These are phyloP conservation scores for Xylariales sp. DNA, from an alignment of 2,329 filamentous ascomycete species.

Conservation along the genomic window DNA sequence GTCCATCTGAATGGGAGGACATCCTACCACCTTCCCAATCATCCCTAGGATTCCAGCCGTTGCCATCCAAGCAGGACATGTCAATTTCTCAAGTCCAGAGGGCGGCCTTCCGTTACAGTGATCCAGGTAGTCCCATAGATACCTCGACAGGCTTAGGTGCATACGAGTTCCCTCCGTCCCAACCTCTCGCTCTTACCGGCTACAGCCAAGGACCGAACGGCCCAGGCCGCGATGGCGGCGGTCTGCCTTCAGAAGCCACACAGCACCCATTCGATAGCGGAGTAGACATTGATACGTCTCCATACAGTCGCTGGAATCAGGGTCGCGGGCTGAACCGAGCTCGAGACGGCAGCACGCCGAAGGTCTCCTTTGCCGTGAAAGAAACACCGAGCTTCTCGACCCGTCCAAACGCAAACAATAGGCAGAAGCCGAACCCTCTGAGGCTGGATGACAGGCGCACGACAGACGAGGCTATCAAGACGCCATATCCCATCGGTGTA, in stretches of 20 bases:
- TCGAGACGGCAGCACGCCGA: not conserved
- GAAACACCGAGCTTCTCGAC: slow-evolving; percentile 2
- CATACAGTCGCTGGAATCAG: slow-evolving; percentile 2
- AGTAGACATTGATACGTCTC: not conserved
- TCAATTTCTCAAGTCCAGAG: not conserved
- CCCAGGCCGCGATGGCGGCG: not conserved
- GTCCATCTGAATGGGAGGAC: slow-evolving; percentile 3
- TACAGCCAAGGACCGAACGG: not conserved
- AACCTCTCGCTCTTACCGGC: not conserved
- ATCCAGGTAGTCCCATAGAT: not conserved
- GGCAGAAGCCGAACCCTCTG: slow-evolving; percentile 1
- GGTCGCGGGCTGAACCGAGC: not conserved
- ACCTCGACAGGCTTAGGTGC: not conserved
- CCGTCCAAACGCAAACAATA: not conserved
- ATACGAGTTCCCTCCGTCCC: not conserved
- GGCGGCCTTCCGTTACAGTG: slow-evolving; percentile 2
- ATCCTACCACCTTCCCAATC: slow-evolving; percentile 1
- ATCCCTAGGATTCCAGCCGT: not conserved
- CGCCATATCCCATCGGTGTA: slow-evolving; percentile 11
- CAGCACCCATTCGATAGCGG: not conserved
- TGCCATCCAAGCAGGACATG: not conserved
- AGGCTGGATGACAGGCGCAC: slow-evolving; percentile 1
- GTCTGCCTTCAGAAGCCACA: not conserved
- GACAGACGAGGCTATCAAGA: slow-evolving; percentile 11
- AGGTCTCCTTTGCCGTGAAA: slow-evolving; percentile 5